Evolutionary conservation across 495 filamentous ascomycete species (phyloP).

Genomic region (Podospora australis): DNA sequence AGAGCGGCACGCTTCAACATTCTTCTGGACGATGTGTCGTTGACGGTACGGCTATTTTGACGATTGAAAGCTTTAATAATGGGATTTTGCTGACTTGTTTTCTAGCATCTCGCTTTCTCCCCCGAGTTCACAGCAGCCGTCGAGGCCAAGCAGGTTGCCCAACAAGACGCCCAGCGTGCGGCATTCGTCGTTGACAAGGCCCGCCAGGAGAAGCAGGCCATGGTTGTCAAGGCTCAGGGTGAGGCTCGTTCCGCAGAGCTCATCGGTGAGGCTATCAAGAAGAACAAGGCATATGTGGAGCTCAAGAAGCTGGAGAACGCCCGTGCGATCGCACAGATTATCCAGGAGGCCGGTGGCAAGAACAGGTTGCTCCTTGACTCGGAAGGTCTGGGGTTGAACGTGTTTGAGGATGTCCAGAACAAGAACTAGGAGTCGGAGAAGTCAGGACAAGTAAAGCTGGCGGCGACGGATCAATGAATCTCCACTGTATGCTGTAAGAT

Average conservation of each 20-base stretch:
- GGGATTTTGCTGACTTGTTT: slow-evolving; percentile 20
- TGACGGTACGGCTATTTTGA: slow-evolving; percentile 61
- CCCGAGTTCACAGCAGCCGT: slow-evolving; percentile 98
- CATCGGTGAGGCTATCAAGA: slow-evolving; percentile 99
- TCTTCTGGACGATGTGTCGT: slow-evolving; percentile 90
- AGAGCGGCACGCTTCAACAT: slow-evolving; percentile 96
- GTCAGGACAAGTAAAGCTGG: not conserved
- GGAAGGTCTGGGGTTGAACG: slow-evolving; percentile 85
- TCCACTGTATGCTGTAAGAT: slow-evolving; percentile 25
- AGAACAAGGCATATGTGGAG: slow-evolving; percentile 93
- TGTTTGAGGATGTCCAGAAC: slow-evolving; percentile 56
- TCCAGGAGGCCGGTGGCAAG: slow-evolving; percentile 78
- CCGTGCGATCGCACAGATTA: slow-evolving; percentile 69
- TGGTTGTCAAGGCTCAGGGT: slow-evolving; percentile 97
- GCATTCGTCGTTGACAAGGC: slow-evolving; percentile 99
- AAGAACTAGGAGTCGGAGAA: slow-evolving; percentile 7
- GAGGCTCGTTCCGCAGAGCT: slow-evolving; percentile 96
- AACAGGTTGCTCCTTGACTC: slow-evolving; percentile 94
- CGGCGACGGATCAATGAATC: slow-evolving; percentile 26
- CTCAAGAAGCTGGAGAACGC: slow-evolving; percentile 97
- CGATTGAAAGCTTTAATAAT: not conserved
- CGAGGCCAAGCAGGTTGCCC: slow-evolving; percentile 97
- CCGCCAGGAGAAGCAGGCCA: slow-evolving; percentile 98
- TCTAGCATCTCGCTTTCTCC: slow-evolving; percentile 94
- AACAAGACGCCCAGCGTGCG: slow-evolving; percentile 95